A percentile compares a stretch with the other conserved stretches of the same genome.
Evolutionary conservation across 768 basidiomycete genomes (phyloP).

Genomic region (Obba rivulosa): DNA sequence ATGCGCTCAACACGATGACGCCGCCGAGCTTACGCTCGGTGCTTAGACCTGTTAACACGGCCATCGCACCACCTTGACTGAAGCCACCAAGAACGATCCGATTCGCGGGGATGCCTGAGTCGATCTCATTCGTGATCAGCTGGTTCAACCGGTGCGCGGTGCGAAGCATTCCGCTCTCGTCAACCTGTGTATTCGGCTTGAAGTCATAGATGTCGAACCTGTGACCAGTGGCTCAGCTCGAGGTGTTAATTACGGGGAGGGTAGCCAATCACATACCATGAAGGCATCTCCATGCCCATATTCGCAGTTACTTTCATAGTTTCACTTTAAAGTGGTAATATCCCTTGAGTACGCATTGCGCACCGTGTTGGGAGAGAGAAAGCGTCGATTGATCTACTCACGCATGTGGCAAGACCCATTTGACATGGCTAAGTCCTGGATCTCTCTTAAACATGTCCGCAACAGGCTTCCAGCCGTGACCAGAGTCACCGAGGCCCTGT

Average conservation of each 20-base stretch:
- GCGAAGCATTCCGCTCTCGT: constrained; percentile 69
- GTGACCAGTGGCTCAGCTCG: background rate
- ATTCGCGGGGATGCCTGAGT: constrained; percentile 57
- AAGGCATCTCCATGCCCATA: constrained; percentile 67
- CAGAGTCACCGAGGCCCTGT: constrained; percentile 76
- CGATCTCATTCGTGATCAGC: constrained; percentile 71
- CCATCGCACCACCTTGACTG: constrained; percentile 79
- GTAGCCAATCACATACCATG: constrained; percentile 44
- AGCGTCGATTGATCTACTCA: constrained; percentile 31
- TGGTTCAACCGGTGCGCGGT: constrained; percentile 57
- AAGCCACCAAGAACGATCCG: constrained; percentile 87
- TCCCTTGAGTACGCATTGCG: too few species aligned
- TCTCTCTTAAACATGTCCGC: constrained; percentile 59
- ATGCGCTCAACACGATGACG: constrained; percentile 69
- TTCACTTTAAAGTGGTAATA: constrained; percentile 32
- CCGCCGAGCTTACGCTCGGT: constrained; percentile 66
- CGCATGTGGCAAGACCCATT: constrained; percentile 89
- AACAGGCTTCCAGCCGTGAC: constrained; percentile 72
- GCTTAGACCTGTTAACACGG: constrained; percentile 70
- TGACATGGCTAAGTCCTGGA: constrained; percentile 61
- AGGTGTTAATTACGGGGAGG: background rate
- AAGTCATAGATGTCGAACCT: constrained; percentile 77
- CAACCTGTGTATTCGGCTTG: constrained; percentile 42
- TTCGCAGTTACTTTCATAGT: constrained; percentile 68
- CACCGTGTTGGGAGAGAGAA: constrained; percentile 4